Conservation (phyloP, 345 rosid species). For the Populus alba region DNA sequence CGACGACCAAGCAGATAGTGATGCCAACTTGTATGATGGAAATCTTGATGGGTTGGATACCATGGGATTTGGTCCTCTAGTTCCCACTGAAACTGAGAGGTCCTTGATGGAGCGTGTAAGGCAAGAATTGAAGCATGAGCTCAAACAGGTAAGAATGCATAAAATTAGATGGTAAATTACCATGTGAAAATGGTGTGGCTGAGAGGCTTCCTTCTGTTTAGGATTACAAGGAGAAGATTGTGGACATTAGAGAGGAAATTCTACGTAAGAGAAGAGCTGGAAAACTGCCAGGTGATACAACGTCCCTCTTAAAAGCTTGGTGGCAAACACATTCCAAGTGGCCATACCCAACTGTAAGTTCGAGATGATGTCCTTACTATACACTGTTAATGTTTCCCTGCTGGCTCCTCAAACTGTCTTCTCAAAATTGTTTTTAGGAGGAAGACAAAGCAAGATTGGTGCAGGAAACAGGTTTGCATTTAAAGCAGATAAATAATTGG, state of each 20-base stretch:
- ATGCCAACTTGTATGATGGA: constrained; percentile 54
- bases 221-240: constrained; percentile 87
- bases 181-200: constrained; percentile 7
- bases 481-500: constrained; percentile 91
- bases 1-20: constrained; percentile 71
- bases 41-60: constrained; percentile 49
- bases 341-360: constrained; percentile 88
- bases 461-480: constrained; percentile 75
- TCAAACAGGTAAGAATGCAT: constrained; percentile 59
- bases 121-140: constrained; percentile 81
- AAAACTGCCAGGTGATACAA: constrained; percentile 85
- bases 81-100: constrained; percentile 78
- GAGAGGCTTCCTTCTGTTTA: constrained; percentile 20
- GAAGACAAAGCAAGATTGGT: constrained; percentile 81
- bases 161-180: neutral
- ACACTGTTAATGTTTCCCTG: neutral
- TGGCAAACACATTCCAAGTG: constrained; percentile 89
- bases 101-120: constrained; percentile 88
- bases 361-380: neutral
- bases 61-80: constrained; percentile 83
- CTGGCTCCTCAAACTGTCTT: neutral
- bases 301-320: constrained; percentile 75
- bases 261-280: constrained; percentile 88
- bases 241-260: constrained; percentile 85
- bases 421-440: constrained; percentile 43